Evolutionary conservation across 1,284 basidiomycete species (phyloP).

Genomic region (Cryptococcus sp.): DNA sequence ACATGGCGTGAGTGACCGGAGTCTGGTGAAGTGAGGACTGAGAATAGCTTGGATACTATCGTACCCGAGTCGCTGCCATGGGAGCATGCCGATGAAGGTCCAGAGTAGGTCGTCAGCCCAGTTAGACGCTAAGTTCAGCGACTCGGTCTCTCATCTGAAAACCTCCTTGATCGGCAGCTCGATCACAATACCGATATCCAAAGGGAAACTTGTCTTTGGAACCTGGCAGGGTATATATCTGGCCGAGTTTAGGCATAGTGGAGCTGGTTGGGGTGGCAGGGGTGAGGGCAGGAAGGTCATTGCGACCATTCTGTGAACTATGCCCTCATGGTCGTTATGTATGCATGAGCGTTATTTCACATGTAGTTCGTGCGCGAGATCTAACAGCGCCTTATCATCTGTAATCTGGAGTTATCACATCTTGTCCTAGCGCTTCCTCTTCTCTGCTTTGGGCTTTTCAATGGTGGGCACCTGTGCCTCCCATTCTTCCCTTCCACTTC

Average conservation of each 20-base stretch:
- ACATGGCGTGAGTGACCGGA: slow-evolving; percentile 45
- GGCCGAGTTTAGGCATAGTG: slow-evolving; percentile 38
- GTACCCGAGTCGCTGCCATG: slow-evolving; percentile 84
- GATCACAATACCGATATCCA: slow-evolving; percentile 77
- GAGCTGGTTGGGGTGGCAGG: slow-evolving; percentile 38
- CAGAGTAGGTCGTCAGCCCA: slow-evolving; percentile 60
- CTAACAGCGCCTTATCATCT: no score
- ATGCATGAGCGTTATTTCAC: no score
- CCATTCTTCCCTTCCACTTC: slow-evolving; percentile 20
- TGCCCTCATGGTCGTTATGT: no score
- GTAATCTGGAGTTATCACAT: no score
- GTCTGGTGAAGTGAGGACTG: no score
- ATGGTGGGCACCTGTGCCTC: slow-evolving; percentile 10
- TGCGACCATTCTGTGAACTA: slow-evolving; percentile 37
- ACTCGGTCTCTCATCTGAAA: slow-evolving; percentile 80
- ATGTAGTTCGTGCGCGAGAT: no score
- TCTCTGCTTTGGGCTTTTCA: slow-evolving; percentile 15
- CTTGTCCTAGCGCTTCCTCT: slow-evolving; percentile 19
- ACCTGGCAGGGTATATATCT: slow-evolving; percentile 72
- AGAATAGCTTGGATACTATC: slow-evolving; percentile 64
- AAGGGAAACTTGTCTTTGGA: slow-evolving; percentile 73
- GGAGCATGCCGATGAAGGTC: slow-evolving; percentile 85
- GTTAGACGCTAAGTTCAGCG: slow-evolving; percentile 21
- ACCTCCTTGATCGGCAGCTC: slow-evolving; percentile 75
- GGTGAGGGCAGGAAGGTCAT: slow-evolving; percentile 41